Evolutionary conservation across 352 stramenopile genomes (phyloP).

Genomic region (Aphanomyces invadans): DNA sequence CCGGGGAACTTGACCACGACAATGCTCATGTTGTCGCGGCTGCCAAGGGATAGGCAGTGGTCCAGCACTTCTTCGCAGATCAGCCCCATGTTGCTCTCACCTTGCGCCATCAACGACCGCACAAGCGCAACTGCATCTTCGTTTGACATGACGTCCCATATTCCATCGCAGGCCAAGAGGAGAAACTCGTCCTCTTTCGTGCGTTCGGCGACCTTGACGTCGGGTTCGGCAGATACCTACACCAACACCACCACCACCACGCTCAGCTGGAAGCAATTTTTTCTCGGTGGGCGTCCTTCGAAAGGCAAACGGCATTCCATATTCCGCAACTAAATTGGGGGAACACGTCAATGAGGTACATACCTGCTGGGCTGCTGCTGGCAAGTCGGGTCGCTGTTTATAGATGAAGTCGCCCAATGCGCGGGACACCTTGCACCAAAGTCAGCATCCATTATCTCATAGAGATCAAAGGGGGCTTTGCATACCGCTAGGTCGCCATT

Average conservation of each 20-base stretch:
- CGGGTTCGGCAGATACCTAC: conserved; percentile 71
- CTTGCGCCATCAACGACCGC: conserved; percentile 57
- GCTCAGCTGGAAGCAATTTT: too few species aligned
- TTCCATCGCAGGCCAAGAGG: conserved; percentile 87
- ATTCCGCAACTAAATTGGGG: too few species aligned
- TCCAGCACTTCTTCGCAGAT: conserved; percentile 78
- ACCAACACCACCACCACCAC: too few species aligned
- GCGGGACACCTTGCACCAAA: conserved; percentile 51
- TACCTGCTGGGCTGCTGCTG: conserved; percentile 60
- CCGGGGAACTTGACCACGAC: conserved; percentile 70
- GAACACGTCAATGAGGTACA: neutral
- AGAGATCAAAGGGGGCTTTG: conserved; percentile 30
- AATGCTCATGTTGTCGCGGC: conserved; percentile 81
- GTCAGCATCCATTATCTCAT: neutral
- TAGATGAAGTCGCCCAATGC: conserved; percentile 75
- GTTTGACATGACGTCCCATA: conserved; percentile 92
- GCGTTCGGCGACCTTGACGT: conserved; percentile 74
- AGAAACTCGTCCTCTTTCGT: conserved; percentile 86
- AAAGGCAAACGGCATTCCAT: too few species aligned
- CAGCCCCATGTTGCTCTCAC: conserved; percentile 56
- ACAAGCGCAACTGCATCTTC: conserved; percentile 84
- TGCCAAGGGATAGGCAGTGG: conserved; percentile 59
- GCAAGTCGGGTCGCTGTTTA: conserved; percentile 54
- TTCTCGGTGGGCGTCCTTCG: too few species aligned
- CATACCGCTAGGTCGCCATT: conserved; percentile 72